Percentiles rank a stretch among this genome's conserved stretches.
Conservation (phyloP, 768 basidiomycete species). For the Tulasnella sp. region DNA sequence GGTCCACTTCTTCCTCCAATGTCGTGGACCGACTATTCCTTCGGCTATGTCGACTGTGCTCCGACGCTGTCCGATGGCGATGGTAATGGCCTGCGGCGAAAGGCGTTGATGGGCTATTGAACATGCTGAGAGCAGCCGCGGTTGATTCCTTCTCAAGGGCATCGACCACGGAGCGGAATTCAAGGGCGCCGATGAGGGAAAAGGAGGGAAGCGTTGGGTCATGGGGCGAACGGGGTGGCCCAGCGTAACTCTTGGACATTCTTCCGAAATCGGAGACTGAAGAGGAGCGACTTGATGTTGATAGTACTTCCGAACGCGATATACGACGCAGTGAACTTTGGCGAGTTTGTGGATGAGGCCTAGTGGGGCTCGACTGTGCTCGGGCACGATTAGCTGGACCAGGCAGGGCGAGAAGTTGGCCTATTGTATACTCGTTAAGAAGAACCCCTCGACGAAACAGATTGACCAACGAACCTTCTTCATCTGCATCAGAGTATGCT, state of each 20-base stretch:
- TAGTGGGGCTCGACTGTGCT: neutral
- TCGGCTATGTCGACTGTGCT: neutral
- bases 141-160: constrained; percentile 69
- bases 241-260: constrained; percentile 49
- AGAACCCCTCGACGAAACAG: neutral
- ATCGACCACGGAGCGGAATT: constrained; percentile 88
- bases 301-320: neutral
- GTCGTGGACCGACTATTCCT: neutral
- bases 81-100: constrained; percentile 70
- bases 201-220: constrained; percentile 66
- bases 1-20: constrained; percentile 36
- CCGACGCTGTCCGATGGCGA: constrained; percentile 38
- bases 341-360: neutral
- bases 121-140: constrained; percentile 53
- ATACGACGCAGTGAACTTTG: neutral
- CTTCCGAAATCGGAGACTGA: constrained; percentile 27
- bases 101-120: constrained; percentile 64
- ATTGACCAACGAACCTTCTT: neutral
- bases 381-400: neutral
- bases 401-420: neutral
- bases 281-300: constrained; percentile 40
- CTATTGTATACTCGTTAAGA: neutral
- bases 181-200: constrained; percentile 90
- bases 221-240: constrained; percentile 32
- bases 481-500: constrained; percentile 3